Percentiles rank a stretch among this genome's conserved stretches.
Conservation (phyloP, 257 asterid genomes). For the Solanum lycopersicoides region DNA sequence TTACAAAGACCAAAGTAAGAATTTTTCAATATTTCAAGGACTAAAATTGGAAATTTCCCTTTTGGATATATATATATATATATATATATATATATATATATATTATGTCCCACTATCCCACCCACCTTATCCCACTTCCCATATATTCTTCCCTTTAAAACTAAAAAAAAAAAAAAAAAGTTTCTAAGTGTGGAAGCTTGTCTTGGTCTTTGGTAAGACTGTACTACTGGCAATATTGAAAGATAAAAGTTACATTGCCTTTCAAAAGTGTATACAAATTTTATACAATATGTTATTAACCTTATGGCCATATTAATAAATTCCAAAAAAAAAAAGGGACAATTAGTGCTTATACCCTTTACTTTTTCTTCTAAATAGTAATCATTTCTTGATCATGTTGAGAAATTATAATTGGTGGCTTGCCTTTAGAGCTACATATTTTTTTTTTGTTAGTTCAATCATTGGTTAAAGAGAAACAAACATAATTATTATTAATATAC, state of each 20-base stretch:
- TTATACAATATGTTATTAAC: conserved; percentile 9
- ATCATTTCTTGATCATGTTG: conserved; percentile 51
- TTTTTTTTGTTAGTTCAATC: conserved; percentile 25
- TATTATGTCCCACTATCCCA: neutral
- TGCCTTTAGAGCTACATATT: conserved; percentile 5
- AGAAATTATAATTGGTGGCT: conserved; percentile 18
- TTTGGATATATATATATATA: neutral
- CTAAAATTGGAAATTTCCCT: neutral
- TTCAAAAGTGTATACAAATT: conserved; percentile 29
- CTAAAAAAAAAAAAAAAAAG: neutral
- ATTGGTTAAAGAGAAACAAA: conserved; percentile 16
- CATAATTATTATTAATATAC: neutral
- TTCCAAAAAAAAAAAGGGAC: conserved; percentile 14
- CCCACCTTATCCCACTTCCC: neutral
- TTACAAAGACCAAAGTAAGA: neutral
- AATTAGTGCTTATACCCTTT: conserved; percentile 35
- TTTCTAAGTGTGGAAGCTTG: conserved; percentile 30
- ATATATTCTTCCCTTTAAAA: neutral
- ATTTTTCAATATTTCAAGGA: neutral
- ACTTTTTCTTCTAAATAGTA: conserved; percentile 16
- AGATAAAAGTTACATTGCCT: conserved; percentile 46
- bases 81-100: neutral
- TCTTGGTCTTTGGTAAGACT: conserved; percentile 34
- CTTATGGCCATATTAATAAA: conserved; percentile 24
- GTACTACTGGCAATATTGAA: conserved; percentile 18